Evolutionary conservation across 2,329 filamentous ascomycete genomes (phyloP).

Genomic region (Fusarium verticillioides): DNA sequence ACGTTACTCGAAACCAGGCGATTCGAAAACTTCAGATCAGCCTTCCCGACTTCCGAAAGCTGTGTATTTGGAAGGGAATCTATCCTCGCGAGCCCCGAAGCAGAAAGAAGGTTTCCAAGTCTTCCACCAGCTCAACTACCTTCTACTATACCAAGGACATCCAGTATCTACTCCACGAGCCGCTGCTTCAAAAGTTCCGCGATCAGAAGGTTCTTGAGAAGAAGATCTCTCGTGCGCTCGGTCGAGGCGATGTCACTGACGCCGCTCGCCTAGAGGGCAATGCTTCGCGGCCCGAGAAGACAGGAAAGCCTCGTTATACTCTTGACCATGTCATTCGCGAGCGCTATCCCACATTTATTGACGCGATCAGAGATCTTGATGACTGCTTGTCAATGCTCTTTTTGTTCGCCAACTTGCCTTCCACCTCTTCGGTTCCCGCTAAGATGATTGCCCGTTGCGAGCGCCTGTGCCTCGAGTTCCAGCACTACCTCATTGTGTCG

Average conservation of each 20-base stretch:
- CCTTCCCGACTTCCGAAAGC: slow-evolving; percentile 94
- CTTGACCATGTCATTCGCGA: slow-evolving; percentile 98
- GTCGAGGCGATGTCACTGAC: slow-evolving; percentile 89
- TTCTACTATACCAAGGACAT: slow-evolving; percentile 96
- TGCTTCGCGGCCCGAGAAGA: slow-evolving; percentile 89
- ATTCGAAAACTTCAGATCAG: slow-evolving; percentile 98
- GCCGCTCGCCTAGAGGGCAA: slow-evolving; percentile 88
- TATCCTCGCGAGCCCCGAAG: slow-evolving; percentile 97
- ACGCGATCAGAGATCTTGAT: slow-evolving; percentile 93
- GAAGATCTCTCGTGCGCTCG: slow-evolving; percentile 94
- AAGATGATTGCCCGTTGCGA: slow-evolving; percentile 98
- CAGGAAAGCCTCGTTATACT: slow-evolving; percentile 87
- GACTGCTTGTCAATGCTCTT: slow-evolving; percentile 98
- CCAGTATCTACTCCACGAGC: slow-evolving; percentile 97
- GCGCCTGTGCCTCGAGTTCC: slow-evolving; percentile 91
- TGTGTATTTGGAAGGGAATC: slow-evolving; percentile 99
- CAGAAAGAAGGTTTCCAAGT: slow-evolving; percentile 96
- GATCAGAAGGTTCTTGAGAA: slow-evolving; percentile 97
- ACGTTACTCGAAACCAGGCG: slow-evolving; percentile 95
- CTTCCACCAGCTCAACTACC: slow-evolving; percentile 88
- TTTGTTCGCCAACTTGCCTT: slow-evolving; percentile 95
- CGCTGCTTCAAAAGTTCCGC: slow-evolving; percentile 91
- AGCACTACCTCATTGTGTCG: slow-evolving; percentile 95
- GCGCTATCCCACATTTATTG: slow-evolving; percentile 96
- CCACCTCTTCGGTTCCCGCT: slow-evolving; percentile 86